A percentile compares a stretch with the other conserved stretches of the same genome.
These are phyloP conservation scores for Ophiosphaerella korrae DNA, from an alignment of 2,329 filamentous ascomycete genomes.

Conservation along the genomic window DNA sequence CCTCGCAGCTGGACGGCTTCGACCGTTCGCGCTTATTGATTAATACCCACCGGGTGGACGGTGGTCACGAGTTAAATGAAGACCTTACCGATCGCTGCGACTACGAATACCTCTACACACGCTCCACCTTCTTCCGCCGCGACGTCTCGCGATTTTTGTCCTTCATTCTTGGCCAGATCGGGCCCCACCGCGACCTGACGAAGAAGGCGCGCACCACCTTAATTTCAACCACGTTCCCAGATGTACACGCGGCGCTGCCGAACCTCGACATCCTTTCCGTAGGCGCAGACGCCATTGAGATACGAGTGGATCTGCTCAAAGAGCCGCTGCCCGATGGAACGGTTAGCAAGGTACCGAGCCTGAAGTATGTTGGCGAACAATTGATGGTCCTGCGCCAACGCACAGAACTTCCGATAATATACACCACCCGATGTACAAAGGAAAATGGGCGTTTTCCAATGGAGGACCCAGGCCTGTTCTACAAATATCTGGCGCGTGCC, in stretches of 20 bases:
- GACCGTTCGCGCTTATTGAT: constrained; percentile 68
- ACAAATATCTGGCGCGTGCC: constrained; percentile 79
- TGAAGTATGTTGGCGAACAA: constrained; percentile 85
- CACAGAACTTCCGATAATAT: constrained; percentile 88
- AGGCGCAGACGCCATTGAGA: constrained; percentile 82
- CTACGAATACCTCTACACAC: constrained; percentile 85
- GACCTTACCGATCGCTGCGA: constrained; percentile 72
- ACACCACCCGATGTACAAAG: constrained; percentile 79
- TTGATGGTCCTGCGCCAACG: constrained; percentile 82
- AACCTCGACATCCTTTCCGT: constrained; percentile 88
- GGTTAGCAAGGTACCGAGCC: constrained; percentile 71
- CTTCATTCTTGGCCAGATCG: constrained; percentile 78
- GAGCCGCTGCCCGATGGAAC: constrained; percentile 66
- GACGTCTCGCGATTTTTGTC: constrained; percentile 80
- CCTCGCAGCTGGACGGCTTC: constrained; percentile 62
- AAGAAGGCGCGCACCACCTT: constrained; percentile 80
- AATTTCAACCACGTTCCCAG: constrained; percentile 86
- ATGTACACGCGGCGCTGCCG: constrained; percentile 79
- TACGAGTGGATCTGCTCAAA: constrained; percentile 79
- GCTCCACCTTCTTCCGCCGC: constrained; percentile 71
- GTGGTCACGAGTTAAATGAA: constrained; percentile 65
- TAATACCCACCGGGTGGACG: constrained; percentile 76
- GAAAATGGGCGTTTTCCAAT: constrained; percentile 87
- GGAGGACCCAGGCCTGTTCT: constrained; percentile 75
- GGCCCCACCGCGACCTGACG: constrained; percentile 76